phyloP scores from a whole-genome alignment of 108 stramenopile species.

The Nannochloropsis granulata region DNA sequence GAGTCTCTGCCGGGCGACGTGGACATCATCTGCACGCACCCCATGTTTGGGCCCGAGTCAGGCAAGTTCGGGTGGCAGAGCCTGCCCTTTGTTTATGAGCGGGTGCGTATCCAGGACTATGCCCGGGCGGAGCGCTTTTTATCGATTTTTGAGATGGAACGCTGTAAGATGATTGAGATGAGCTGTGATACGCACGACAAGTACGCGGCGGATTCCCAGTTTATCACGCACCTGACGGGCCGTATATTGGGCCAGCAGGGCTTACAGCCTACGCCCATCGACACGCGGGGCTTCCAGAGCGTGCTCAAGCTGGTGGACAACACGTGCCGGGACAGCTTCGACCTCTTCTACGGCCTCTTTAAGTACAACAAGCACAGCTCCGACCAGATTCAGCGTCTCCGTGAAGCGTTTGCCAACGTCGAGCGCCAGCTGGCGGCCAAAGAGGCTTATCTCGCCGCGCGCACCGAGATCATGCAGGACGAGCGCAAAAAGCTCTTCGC shows the following conservation, averaged over 20 bases:
- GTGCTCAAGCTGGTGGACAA: constrained; percentile 74
- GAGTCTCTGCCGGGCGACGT: constrained; percentile 59
- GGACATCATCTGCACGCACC: constrained; percentile 91
- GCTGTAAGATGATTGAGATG: constrained; percentile 96
- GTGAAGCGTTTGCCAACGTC: constrained; percentile 67
- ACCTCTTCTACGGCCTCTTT: constrained; percentile 92
- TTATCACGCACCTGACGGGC: constrained; percentile 95
- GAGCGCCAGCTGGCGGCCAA: constrained; percentile 55
- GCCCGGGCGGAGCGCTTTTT: constrained; percentile 75
- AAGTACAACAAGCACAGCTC: constrained; percentile 70
- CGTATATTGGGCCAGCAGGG: constrained; percentile 76
- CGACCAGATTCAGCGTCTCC: constrained; percentile 45
- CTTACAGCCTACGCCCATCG: constrained; percentile 76
- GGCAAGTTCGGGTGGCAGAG: constrained; percentile 75
- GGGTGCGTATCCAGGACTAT: constrained; percentile 50
- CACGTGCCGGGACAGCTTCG: constrained; percentile 89
- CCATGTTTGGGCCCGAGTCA: constrained; percentile 98
- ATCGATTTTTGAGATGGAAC: constrained; percentile 88
- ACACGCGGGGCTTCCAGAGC: constrained; percentile 88
- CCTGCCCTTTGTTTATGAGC: constrained; percentile 88
- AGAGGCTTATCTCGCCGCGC: constrained; percentile 71
- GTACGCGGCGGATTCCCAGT: constrained; percentile 91
- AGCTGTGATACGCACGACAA: constrained; percentile 82
- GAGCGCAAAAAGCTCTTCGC: constrained; percentile 71
- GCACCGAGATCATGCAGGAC: constrained; percentile 64